Evolutionary conservation across 1,284 basidiomycete genomes (phyloP).

Genomic region (Cryptococcus wingfieldii): DNA sequence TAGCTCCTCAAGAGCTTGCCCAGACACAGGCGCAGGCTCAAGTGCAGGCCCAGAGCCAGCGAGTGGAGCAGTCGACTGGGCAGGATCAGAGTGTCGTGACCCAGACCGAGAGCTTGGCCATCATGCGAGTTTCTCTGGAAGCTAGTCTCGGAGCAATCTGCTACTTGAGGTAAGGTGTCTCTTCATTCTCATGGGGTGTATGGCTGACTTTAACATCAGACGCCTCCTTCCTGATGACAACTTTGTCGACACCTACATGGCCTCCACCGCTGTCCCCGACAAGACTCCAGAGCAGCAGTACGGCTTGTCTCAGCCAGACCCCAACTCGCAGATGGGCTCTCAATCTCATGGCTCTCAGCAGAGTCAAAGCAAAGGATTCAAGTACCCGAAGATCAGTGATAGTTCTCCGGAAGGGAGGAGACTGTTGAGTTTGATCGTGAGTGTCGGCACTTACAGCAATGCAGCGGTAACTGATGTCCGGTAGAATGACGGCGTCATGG

Average conservation of each 20-base stretch:
- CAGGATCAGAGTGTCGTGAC: slow-evolving; percentile 4
- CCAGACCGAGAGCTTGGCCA: slow-evolving; percentile 8
- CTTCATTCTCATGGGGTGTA: background rate
- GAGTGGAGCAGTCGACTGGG: background rate
- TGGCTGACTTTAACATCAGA: background rate
- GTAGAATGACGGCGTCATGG: slow-evolving; percentile 13
- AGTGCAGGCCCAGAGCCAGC: no score
- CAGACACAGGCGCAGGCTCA: background rate
- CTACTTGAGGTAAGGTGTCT: slow-evolving; percentile 12
- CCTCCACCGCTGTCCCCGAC: background rate
- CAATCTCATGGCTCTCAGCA: background rate
- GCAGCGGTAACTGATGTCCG: background rate
- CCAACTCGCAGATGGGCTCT: background rate
- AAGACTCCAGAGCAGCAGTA: slow-evolving; percentile 1
- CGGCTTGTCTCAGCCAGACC: background rate
- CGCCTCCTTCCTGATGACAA: slow-evolving; percentile 7
- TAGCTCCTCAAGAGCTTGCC: background rate
- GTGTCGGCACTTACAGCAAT: background rate
- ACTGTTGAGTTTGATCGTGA: background rate
- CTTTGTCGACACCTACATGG: slow-evolving; percentile 6
- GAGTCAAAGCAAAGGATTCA: background rate
- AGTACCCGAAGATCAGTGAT: background rate
- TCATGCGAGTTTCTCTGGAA: slow-evolving; percentile 4
- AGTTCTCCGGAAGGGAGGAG: background rate
- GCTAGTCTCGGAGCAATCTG: slow-evolving; percentile 12